phyloP scores from a whole-genome alignment of 768 basidiomycete species.

The Cyathus striatus region DNA sequence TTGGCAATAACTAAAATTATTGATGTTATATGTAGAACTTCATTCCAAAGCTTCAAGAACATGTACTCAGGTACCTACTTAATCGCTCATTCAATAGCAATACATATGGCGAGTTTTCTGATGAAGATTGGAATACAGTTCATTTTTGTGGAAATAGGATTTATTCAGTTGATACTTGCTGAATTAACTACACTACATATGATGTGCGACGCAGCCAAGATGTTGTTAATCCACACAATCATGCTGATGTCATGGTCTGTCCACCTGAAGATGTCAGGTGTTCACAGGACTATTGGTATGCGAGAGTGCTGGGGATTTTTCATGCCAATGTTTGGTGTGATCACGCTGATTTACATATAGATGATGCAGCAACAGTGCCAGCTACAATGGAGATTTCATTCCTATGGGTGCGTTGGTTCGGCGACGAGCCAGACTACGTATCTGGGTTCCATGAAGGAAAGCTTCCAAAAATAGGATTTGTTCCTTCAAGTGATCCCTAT shows the following conservation, averaged over 20 bases:
- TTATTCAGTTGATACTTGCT: slow-evolving; percentile 12
- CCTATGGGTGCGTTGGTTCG: slow-evolving; percentile 33
- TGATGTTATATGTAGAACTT: slow-evolving; percentile 12
- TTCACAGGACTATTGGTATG: slow-evolving; percentile 18
- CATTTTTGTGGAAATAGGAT: slow-evolving; percentile 14
- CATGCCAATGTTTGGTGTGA: slow-evolving; percentile 14
- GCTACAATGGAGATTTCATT: too few species aligned
- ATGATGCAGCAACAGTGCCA: not conserved
- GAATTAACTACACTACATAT: slow-evolving; percentile 24
- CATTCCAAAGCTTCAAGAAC: slow-evolving; percentile 24
- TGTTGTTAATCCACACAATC: slow-evolving; percentile 19
- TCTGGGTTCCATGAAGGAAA: not conserved
- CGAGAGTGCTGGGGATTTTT: slow-evolving; percentile 13
- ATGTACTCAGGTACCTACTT: slow-evolving; percentile 24
- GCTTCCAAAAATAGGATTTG: not conserved
- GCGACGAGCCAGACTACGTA: slow-evolving; percentile 16
- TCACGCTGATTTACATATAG: slow-evolving; percentile 2
- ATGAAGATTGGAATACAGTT: slow-evolving; percentile 13
- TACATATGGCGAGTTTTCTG: slow-evolving; percentile 16
- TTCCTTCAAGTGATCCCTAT: not conserved
- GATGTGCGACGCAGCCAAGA: slow-evolving; percentile 17
- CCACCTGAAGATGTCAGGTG: slow-evolving; percentile 7
- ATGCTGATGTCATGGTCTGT: slow-evolving; percentile 24
- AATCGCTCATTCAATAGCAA: slow-evolving; percentile 19
- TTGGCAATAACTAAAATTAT: too few species aligned